A percentile compares a stretch with the other conserved stretches of the same genome.
These are phyloP conservation scores for Chalciporus chontae DNA, from an alignment of 768 basidiomycete genomes.

Conservation along the genomic window DNA sequence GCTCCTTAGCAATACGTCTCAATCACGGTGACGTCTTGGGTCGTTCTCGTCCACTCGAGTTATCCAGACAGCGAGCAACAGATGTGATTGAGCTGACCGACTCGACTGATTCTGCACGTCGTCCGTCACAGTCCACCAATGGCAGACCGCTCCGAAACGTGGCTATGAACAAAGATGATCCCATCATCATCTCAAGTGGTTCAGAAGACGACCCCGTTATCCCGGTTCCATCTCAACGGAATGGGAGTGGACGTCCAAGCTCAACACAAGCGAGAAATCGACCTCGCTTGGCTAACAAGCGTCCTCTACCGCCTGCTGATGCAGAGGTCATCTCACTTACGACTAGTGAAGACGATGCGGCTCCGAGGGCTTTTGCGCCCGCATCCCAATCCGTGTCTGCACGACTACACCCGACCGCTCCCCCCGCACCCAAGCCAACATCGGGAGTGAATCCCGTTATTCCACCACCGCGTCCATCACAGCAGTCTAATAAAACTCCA, in stretches of 20 bases:
- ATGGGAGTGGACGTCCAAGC: neutral
- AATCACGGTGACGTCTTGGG: conserved; percentile 5
- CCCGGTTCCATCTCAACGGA: neutral
- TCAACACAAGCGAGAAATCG: neutral
- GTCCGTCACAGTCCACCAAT: neutral
- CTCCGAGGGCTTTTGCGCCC: neutral
- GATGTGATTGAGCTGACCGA: conserved; percentile 22
- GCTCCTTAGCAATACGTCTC: conserved; percentile 12
- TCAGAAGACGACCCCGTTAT: conserved; percentile 12
- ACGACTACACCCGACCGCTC: neutral
- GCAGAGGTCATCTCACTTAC: conserved; percentile 28
- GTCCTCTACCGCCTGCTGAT: conserved; percentile 4
- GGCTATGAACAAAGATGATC: conserved; percentile 3
- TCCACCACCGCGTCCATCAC: neutral
- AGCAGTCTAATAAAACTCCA: neutral
- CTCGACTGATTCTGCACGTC: conserved; percentile 15
- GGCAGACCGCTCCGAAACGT: neutral
- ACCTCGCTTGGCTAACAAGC: neutral
- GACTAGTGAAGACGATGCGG: conserved; percentile 23
- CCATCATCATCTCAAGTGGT: conserved; percentile 25
- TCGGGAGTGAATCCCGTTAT: neutral
- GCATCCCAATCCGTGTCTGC: neutral
- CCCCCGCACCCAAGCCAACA: neutral
- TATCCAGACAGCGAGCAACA: neutral
- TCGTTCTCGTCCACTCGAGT: conserved; percentile 10